Conservation (phyloP, 108 stramenopile species). For the Craspedostauros australis region DNA sequence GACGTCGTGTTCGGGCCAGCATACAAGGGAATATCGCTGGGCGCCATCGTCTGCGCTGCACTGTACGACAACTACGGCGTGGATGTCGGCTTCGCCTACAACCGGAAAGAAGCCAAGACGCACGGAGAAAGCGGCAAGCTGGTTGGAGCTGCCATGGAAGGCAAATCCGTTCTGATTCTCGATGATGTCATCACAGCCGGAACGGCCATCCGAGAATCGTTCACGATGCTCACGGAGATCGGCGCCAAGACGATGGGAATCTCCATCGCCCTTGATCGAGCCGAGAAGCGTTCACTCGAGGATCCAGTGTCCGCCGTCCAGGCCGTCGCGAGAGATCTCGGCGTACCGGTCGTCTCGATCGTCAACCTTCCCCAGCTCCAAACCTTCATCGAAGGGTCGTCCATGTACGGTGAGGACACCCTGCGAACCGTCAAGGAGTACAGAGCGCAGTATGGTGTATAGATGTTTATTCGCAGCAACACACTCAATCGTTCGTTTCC, state of each 20-base stretch:
- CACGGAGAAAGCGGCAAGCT: constrained; percentile 97
- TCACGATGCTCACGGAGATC: constrained; percentile 65
- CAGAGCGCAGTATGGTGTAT: constrained; percentile 74
- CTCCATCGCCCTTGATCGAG: constrained; percentile 92
- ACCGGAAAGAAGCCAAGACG: constrained; percentile 99
- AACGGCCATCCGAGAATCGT: constrained; percentile 94
- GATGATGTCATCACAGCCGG: constrained; percentile 99
- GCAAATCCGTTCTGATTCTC: constrained; percentile 90
- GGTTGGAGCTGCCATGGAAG: constrained; percentile 87
- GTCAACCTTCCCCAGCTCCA: constrained; percentile 83
- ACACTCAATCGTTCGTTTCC: too few species aligned
- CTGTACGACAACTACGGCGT: constrained; percentile 80
- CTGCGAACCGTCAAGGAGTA: constrained; percentile 59
- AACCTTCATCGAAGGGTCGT: constrained; percentile 50
- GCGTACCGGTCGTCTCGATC: constrained; percentile 85
- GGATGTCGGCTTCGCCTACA: constrained; percentile 89
- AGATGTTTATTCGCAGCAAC: too few species aligned
- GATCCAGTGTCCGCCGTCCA: constrained; percentile 84
- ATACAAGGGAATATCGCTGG: constrained; percentile 99
- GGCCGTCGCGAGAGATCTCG: constrained; percentile 81
- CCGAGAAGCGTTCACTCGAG: constrained; percentile 82
- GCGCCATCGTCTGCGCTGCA: constrained; percentile 86
- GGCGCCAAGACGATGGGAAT: constrained; percentile 89
- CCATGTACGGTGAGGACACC: constrained; percentile 53
- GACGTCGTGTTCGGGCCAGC: constrained; percentile 98